Evolutionary conservation across 2,329 filamentous ascomycete genomes (phyloP).

Genomic region (Fusarium sp.): DNA sequence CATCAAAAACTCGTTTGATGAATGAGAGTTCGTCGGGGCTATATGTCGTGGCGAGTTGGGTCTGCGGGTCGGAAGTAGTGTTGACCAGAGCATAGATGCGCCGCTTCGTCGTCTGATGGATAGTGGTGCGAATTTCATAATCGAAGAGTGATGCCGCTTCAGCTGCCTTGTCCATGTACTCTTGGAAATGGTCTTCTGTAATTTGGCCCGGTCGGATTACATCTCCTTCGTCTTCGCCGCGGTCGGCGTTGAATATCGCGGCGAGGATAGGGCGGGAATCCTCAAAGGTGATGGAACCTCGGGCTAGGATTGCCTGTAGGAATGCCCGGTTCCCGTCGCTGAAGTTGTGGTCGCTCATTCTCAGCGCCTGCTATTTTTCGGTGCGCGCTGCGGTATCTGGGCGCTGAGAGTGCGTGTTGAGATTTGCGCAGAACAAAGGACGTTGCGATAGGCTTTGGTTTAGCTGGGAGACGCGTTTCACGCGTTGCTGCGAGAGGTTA

Average conservation of each 20-base stretch:
- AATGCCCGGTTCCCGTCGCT: conserved; percentile 84
- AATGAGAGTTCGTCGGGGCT: conserved; percentile 88
- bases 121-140: conserved; percentile 82
- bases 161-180: conserved; percentile 78
- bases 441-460: not conserved
- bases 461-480: conserved; percentile 27
- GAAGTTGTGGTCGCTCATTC: conserved; percentile 53
- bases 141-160: conserved; percentile 82
- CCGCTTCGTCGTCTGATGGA: conserved; percentile 74
- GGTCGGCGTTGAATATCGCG: conserved; percentile 74
- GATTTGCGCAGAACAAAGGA: conserved; percentile 1
- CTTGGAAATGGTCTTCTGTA: conserved; percentile 73
- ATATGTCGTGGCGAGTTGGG: conserved; percentile 87
- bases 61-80: conserved; percentile 84
- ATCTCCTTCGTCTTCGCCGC: conserved; percentile 39
- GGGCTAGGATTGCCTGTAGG: conserved; percentile 86
- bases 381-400: not conserved
- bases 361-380: conserved; percentile 42
- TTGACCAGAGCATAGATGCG: conserved; percentile 90
- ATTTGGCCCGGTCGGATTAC: conserved; percentile 70
- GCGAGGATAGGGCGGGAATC: conserved; percentile 82
- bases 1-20: conserved; percentile 87
- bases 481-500: conserved; percentile 24
- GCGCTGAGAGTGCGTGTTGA: not conserved
- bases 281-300: conserved; percentile 79